Conservation (phyloP, 2,329 filamentous ascomycete genomes). For the Decorospora gaudefroyi region DNA sequence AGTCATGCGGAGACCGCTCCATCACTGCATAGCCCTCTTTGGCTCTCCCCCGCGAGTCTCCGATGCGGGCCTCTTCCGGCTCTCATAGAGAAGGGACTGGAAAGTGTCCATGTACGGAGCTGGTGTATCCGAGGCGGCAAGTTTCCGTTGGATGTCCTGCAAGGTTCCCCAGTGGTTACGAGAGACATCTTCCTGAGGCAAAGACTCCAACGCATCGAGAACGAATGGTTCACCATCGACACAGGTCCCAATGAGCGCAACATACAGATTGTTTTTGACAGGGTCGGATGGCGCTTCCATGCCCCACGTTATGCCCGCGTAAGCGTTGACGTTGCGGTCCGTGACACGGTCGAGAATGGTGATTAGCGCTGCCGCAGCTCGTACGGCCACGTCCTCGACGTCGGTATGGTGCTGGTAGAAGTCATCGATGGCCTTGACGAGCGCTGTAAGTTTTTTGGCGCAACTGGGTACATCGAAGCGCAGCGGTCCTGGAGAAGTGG, state of each 20-base stretch:
- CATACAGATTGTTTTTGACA: conserved; percentile 40
- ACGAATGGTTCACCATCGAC: conserved; percentile 31
- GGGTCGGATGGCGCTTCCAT: conserved; percentile 32
- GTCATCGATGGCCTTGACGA: conserved; percentile 37
- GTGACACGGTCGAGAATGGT: conserved; percentile 42
- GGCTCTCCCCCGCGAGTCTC: conserved; percentile 35
- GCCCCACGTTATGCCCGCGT: conserved; percentile 38
- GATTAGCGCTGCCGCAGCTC: conserved; percentile 39
- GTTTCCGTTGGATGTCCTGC: conserved; percentile 32
- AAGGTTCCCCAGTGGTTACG: conserved; percentile 39
- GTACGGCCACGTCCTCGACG: conserved; percentile 30
- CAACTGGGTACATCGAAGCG: conserved; percentile 37
- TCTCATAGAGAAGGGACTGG: conserved; percentile 35
- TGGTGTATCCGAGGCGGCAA: conserved; percentile 32
- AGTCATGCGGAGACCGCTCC: too few species aligned
- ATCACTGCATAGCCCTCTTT: conserved; percentile 38
- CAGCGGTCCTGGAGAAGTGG: conserved; percentile 27
- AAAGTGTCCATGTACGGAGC: conserved; percentile 33
- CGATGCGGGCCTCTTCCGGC: conserved; percentile 41
- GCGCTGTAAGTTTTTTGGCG: conserved; percentile 33
- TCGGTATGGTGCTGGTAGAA: conserved; percentile 33
- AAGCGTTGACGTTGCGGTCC: conserved; percentile 40
- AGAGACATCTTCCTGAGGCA: conserved; percentile 40
- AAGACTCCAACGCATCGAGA: conserved; percentile 31
- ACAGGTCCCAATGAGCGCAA: conserved; percentile 35